A percentile compares a stretch with the other conserved stretches of the same genome.
phyloP scores from a whole-genome alignment of 805 yeast genomes.

The Metschnikowia noctiluminum region DNA sequence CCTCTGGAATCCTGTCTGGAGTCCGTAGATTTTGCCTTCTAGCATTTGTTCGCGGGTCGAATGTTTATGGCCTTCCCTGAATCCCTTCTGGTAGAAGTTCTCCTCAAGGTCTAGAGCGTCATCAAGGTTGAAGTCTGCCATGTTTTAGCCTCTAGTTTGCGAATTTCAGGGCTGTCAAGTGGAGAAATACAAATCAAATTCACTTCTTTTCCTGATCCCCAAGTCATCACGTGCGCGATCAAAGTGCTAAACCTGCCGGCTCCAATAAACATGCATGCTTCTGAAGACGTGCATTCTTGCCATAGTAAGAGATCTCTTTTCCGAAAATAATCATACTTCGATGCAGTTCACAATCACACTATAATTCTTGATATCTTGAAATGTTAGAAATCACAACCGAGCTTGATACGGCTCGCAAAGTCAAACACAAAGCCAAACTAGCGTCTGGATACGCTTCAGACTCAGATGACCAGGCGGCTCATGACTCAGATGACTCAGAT shows the following conservation, averaged over 20 bases:
- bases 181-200: too few species aligned
- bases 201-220: too few species aligned
- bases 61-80: slow-evolving; percentile 61
- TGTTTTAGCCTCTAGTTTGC: neutral
- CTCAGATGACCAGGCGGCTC: slow-evolving; percentile 12
- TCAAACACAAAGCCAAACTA: slow-evolving; percentile 2
- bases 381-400: too few species aligned
- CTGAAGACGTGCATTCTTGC: neutral
- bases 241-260: too few species aligned
- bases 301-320: too few species aligned
- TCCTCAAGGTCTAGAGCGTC: slow-evolving; percentile 59
- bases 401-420: neutral
- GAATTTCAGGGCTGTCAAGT: too few species aligned
- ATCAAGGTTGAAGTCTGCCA: slow-evolving; percentile 36
- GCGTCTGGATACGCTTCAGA: slow-evolving; percentile 18
- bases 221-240: neutral
- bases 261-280: neutral
- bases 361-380: too few species aligned
- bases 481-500: slow-evolving; percentile 13
- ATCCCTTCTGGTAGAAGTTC: slow-evolving; percentile 64
- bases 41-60: slow-evolving; percentile 55
- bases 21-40: slow-evolving; percentile 85
- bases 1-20: slow-evolving; percentile 73
- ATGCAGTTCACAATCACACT: too few species aligned
- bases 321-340: too few species aligned